Base-by-base conservation (phyloP, 306 rosid genomes). In the Prunus mongolica region DNA sequence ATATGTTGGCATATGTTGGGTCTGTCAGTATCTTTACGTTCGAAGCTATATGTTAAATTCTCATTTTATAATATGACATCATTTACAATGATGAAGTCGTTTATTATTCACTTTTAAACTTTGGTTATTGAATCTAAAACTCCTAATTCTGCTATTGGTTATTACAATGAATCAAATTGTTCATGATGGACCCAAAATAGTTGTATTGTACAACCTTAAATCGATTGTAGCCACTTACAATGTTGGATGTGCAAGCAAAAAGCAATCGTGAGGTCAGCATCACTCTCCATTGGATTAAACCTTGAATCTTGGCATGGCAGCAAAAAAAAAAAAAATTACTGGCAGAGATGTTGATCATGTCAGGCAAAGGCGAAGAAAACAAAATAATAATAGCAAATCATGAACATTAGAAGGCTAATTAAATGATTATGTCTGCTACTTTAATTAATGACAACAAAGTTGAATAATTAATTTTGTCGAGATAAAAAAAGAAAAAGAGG, bases 371-470 rank as follows among this genome's bases (percentile, higher is more conserved):
- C 20, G 16, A 12, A 10, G 15, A 9, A 38, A 30, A 25, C 13
- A 19, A 16, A 49, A 49, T 9, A 30, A 49, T 49, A 54, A 65
- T 5, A 30, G 51, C 60, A 75, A 65, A 19, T n/a, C 18, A 47
- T 49, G 18, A 22, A 79, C 12, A 55, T 38, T 2, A n/a, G 73
- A 79, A 38, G 51, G 27, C 52, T 73, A 30, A 34, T 20, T 56
- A 27, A 38, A 80, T 80, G 70, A 74, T 69, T 68, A 41, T 46
- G 84, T 76, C 73, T 54, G 13, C 15, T 28, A 64, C 77, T 81
- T 81, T 76, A 71, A 54, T 63, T 52, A 67, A 30, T 41, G 65
- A 60, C 51, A 22, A 81, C 14, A 64, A 28, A 69, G 16, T n/a
- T 22, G 64, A 18, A 65, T 66, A 49, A 80, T 67, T 49, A 50